phyloP scores from a whole-genome alignment of 2,329 filamentous ascomycete genomes.

The Akanthomyces dipterigenus region DNA sequence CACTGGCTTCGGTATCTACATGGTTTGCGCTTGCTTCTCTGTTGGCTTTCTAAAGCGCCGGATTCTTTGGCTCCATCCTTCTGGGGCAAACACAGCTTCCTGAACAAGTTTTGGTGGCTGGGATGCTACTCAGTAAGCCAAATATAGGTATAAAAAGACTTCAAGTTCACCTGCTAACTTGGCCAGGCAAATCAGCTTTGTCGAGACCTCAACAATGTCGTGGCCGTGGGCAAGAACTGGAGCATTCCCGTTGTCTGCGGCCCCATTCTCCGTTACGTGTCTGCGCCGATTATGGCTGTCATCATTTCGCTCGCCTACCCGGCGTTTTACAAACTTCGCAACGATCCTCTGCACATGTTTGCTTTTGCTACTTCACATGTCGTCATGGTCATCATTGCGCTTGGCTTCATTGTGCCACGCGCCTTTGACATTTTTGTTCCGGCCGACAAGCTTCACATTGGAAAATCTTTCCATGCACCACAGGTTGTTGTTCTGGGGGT shows the following conservation, averaged over 20 bases:
- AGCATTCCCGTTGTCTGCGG: slow-evolving; percentile 41
- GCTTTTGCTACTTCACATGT: slow-evolving; percentile 35
- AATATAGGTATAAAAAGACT: rapidly evolving
- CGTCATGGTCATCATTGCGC: slow-evolving; percentile 33
- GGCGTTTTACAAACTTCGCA: slow-evolving; percentile 29
- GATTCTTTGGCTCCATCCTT: slow-evolving; percentile 31
- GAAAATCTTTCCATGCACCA: slow-evolving; percentile 2
- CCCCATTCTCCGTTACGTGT: slow-evolving; percentile 36
- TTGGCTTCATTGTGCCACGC: slow-evolving; percentile 38
- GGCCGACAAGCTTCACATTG: slow-evolving; percentile 15
- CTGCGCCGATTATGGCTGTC: slow-evolving; percentile 37
- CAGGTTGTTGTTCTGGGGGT: slow-evolving; percentile 6
- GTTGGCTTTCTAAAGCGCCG: slow-evolving; percentile 32
- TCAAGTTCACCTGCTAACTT: neutral
- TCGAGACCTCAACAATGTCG: slow-evolving; percentile 42
- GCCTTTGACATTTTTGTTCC: slow-evolving; percentile 42
- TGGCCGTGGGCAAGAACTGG: slow-evolving; percentile 44
- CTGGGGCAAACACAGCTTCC: slow-evolving; percentile 31
- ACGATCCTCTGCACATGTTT: slow-evolving; percentile 36
- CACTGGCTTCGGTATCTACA: slow-evolving; percentile 42
- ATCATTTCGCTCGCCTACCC: slow-evolving; percentile 41
- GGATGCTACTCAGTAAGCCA: slow-evolving; percentile 44
- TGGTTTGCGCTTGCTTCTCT: slow-evolving; percentile 29
- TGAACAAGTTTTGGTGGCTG: slow-evolving; percentile 42
- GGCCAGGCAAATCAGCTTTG: slow-evolving; percentile 44